These are phyloP conservation scores for Termitomyces sp. DNA, from an alignment of 768 basidiomycete genomes.

Conservation along the genomic window DNA sequence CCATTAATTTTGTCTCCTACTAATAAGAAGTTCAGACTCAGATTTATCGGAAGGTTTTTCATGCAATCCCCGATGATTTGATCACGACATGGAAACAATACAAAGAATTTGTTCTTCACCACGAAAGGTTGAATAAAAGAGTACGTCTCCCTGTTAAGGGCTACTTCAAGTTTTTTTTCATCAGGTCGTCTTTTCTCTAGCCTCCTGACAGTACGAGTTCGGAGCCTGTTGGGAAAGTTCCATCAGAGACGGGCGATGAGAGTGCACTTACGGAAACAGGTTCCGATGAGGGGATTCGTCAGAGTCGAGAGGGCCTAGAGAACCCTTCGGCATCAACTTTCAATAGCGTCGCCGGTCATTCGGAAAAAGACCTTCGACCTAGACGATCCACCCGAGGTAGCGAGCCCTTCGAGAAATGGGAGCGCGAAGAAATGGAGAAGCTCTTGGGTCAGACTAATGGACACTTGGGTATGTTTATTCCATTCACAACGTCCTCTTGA, in stretches of 20 bases:
- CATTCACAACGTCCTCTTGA: not conserved
- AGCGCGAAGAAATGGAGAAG: conserved; percentile 88
- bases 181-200: conserved; percentile 27
- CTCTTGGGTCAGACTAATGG: conserved; percentile 75
- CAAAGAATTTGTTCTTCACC: conserved; percentile 77
- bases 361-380: conserved; percentile 36
- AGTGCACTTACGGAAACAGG: conserved; percentile 26
- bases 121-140: conserved; percentile 71
- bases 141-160: conserved; percentile 36
- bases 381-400: conserved; percentile 45
- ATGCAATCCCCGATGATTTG: conserved; percentile 88
- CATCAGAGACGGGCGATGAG: conserved; percentile 56
- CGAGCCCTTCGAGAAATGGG: conserved; percentile 80
- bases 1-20: conserved; percentile 6
- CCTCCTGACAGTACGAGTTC: conserved; percentile 37
- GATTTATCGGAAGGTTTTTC: conserved; percentile 94
- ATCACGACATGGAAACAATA: conserved; percentile 95
- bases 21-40: conserved; percentile 63
- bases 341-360: conserved; percentile 19
- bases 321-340: conserved; percentile 25
- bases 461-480: conserved; percentile 65
- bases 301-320: conserved; percentile 32
- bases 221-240: conserved; percentile 52
- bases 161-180: not conserved
- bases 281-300: conserved; percentile 22